phyloP scores from a whole-genome alignment of 352 stramenopile genomes.

The Phytophthora boehmeriae region DNA sequence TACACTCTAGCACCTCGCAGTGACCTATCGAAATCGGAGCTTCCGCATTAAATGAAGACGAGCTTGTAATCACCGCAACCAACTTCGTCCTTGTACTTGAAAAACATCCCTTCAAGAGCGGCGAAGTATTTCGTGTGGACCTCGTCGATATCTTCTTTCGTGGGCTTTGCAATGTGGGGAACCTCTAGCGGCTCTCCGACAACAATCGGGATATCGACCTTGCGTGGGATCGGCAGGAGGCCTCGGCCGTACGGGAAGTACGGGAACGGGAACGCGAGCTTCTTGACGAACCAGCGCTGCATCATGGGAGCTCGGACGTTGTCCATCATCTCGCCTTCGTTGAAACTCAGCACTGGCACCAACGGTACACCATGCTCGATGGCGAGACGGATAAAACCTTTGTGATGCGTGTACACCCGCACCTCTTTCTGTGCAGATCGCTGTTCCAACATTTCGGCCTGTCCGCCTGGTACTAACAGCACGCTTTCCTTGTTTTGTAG shows the following conservation, averaged over 20 bases:
- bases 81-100: constrained; percentile 77
- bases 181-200: constrained; percentile 69
- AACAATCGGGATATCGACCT: constrained; percentile 63
- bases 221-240: constrained; percentile 72
- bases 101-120: constrained; percentile 59
- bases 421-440: constrained; percentile 62
- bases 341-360: constrained; percentile 82
- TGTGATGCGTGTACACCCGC: constrained; percentile 77
- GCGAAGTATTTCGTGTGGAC: constrained; percentile 74
- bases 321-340: constrained; percentile 84
- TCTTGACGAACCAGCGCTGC: constrained; percentile 82
- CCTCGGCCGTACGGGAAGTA: constrained; percentile 78
- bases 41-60: constrained; percentile 47
- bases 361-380: constrained; percentile 77
- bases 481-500: constrained; percentile 68
- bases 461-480: constrained; percentile 77
- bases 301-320: constrained; percentile 76
- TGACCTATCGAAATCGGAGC: too few species aligned
- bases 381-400: constrained; percentile 80
- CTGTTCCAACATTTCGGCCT: constrained; percentile 85
- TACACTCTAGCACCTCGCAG: too few species aligned
- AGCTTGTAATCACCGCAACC: constrained; percentile 77
- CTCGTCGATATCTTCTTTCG: constrained; percentile 56
- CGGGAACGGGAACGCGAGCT: constrained; percentile 79
- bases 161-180: constrained; percentile 49